Evolutionary conservation across 2,329 filamentous ascomycete species (phyloP).

Genomic region (Cladosporium sp.): DNA sequence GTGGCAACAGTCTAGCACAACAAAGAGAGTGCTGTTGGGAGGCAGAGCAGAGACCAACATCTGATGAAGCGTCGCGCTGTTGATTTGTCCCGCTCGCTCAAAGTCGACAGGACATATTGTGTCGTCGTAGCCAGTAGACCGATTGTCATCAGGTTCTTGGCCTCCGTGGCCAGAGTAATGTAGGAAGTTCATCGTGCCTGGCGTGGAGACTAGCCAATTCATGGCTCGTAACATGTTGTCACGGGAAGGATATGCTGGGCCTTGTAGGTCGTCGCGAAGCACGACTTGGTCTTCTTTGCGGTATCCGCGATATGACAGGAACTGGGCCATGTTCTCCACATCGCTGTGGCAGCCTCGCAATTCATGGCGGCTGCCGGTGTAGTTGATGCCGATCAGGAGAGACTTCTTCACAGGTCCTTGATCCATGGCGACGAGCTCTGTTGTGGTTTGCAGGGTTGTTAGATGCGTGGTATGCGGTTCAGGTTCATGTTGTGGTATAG

Average conservation of each 20-base stretch:
- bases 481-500: too few species aligned
- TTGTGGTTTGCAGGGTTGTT: not conserved
- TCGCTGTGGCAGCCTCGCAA: slow-evolving; percentile 49
- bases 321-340: slow-evolving; percentile 47
- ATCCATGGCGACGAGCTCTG: not conserved
- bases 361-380: slow-evolving; percentile 40
- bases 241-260: slow-evolving; percentile 31
- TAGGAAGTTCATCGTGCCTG: slow-evolving; percentile 51
- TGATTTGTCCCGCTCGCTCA: slow-evolving; percentile 50
- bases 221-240: slow-evolving; percentile 47
- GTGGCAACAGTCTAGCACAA: slow-evolving; percentile 61
- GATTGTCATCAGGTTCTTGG: slow-evolving; percentile 45
- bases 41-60: slow-evolving; percentile 50
- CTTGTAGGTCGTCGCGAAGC: slow-evolving; percentile 37
- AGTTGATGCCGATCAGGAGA: slow-evolving; percentile 53
- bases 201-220: slow-evolving; percentile 54
- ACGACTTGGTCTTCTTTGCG: slow-evolving; percentile 42
- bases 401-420: slow-evolving; percentile 35
- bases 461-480: too few species aligned
- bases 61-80: slow-evolving; percentile 49
- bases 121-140: slow-evolving; percentile 28
- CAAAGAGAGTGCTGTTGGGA: slow-evolving; percentile 49
- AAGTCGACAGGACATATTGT: slow-evolving; percentile 32
- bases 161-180: slow-evolving; percentile 59
- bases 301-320: slow-evolving; percentile 43